A percentile compares a stretch with the other conserved stretches of the same genome.
Conservation (phyloP, 2,329 filamentous ascomycete species). For the Fusarium coicis region DNA sequence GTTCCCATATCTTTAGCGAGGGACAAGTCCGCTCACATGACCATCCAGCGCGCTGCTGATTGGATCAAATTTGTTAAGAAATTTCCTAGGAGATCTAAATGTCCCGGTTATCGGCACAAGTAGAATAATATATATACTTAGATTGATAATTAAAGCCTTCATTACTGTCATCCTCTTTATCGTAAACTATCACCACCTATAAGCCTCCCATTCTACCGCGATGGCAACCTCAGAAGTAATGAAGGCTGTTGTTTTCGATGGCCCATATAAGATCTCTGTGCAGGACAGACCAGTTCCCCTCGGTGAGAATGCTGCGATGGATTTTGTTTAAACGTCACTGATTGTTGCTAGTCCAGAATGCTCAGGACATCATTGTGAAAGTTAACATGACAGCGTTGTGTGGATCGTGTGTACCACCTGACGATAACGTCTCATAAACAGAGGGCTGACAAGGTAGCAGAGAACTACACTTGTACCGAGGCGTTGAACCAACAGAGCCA, state of each 20-base stretch:
- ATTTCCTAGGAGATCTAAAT: background rate
- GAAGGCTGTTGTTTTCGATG: conserved; percentile 92
- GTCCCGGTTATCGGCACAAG: background rate
- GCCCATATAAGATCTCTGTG: conserved; percentile 76
- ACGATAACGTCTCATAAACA: too few relatives aligned
- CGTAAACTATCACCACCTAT: too few relatives aligned
- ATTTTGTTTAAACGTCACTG: too few relatives aligned
- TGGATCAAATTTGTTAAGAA: background rate
- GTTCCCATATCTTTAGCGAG: accelerated
- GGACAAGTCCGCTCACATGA: background rate
- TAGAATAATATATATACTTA: background rate
- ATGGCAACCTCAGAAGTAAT: conserved; percentile 66
- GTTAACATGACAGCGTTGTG: conserved; percentile 88
- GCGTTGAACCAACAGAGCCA: conserved; percentile 75
- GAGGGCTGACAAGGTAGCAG: conserved; percentile 53
- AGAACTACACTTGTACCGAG: conserved; percentile 89
- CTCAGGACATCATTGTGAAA: conserved; percentile 82
- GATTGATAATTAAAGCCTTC: background rate
- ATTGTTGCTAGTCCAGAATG: conserved; percentile 64
- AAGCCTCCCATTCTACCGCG: background rate
- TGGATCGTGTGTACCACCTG: conserved; percentile 69
- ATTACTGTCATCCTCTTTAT: too few relatives aligned
- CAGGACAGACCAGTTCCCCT: conserved; percentile 78
- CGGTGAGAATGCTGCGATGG: too few relatives aligned
- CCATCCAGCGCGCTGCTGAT: accelerated